Base-by-base conservation (phyloP, 352 stramenopile species). In the Aphanomyces euteiches region DNA sequence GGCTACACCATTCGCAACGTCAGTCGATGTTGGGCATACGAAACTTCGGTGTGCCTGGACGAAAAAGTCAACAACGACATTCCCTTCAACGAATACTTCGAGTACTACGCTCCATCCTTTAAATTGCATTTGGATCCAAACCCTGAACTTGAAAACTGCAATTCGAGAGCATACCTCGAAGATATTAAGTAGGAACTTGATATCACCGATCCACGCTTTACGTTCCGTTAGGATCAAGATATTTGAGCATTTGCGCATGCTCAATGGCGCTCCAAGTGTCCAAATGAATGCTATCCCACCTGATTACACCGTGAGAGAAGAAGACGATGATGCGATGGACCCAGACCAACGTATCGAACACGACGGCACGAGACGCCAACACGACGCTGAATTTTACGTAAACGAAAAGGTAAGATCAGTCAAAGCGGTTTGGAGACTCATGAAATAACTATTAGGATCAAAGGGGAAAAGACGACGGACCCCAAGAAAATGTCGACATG, bases 21-120 rank as follows among this genome's bases (percentile, higher is more conserved):
- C 13, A 84, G 86, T 15, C 78, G 96, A 40, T 98, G 93, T 47
- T 99, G 97, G 97, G 92, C 95, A 1, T 99, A 98, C 75, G 97
- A 99, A 77, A 99, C 97, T 5, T 89, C 92, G 0, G 95, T 99
- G 34, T 75, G 99, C 8, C 54, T 96, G 28, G 84, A 89, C n/a
- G 78, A 90, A 73, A 78, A 89, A 57, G 81, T 93, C 4, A 89
- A 79, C 57, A 88, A 93, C 76, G 87, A 90, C 72, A 87, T 93
- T 58, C 85, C 83, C 8, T 90, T 88, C 81, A 93, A 91, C 67
- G 84, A 91, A 70, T 93, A 93, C 77, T 93, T 92, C 60, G 85
- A 92, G 72, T 92, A 90, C 67, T 92, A 91, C 66, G 83, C 84
- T 4, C 88, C 88, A 34, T 87, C 78, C 43, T 95, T 94, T 72